Evolutionary conservation across 805 yeast species (phyloP).

Genomic region (Schizosaccharomyces osmophilus): DNA sequence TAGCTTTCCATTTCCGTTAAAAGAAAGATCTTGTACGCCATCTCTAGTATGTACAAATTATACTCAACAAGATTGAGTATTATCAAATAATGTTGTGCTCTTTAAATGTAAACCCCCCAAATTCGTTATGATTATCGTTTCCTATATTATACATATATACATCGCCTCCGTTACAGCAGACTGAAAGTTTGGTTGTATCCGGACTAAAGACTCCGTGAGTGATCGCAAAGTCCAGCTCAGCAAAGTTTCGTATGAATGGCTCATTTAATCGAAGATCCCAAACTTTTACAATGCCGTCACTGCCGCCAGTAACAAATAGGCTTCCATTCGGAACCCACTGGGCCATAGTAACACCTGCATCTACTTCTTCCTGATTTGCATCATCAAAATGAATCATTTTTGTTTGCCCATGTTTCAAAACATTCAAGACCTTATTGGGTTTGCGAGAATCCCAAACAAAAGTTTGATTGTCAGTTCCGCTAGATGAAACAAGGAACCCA

Average conservation of each 20-base stretch:
- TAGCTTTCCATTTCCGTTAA: too few relatives aligned
- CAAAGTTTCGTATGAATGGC: neutral
- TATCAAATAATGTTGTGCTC: neutral
- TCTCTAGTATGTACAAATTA: too few relatives aligned
- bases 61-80: neutral
- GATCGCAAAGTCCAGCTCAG: neutral
- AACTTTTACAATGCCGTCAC: conserved; percentile 1
- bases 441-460: conserved; percentile 1
- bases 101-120: neutral
- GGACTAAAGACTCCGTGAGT: neutral
- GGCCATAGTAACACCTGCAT: conserved; percentile 1
- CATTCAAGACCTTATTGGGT: neutral
- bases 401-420: neutral
- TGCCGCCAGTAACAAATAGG: neutral
- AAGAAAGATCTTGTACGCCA: too few relatives aligned
- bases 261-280: neutral
- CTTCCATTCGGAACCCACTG: neutral
- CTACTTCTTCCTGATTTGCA: conserved; percentile 1
- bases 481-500: neutral
- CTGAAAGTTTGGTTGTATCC: neutral
- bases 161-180: neutral
- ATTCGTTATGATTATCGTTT: neutral
- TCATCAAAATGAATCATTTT: neutral
- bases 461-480: conserved; percentile 1
- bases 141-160: neutral